Evolutionary conservation across 495 filamentous ascomycete species (phyloP).

Genomic region (Podospora sp.): DNA sequence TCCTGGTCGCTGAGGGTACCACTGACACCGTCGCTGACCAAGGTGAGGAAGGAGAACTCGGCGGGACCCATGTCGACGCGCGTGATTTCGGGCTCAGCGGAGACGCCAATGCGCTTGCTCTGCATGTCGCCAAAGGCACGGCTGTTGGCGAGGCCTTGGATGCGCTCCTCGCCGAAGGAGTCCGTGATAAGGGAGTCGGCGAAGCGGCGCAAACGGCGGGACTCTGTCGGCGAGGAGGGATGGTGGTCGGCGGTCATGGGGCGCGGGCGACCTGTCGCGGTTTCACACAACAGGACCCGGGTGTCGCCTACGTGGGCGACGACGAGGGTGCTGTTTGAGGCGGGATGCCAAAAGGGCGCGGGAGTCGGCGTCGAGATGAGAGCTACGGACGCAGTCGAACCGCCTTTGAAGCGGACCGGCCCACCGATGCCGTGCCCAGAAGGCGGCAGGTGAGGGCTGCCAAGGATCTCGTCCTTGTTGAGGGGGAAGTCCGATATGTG

Average conservation of each 20-base stretch:
- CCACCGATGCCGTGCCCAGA: constrained; percentile 65
- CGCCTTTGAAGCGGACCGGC: constrained; percentile 79
- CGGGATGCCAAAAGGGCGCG: constrained; percentile 92
- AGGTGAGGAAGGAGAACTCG: constrained; percentile 83
- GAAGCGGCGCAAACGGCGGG: constrained; percentile 79
- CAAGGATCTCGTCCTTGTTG: constrained; percentile 78
- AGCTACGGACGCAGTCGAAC: constrained; percentile 85
- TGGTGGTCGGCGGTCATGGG: constrained; percentile 89
- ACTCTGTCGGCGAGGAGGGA: constrained; percentile 81
- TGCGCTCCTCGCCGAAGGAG: constrained; percentile 95
- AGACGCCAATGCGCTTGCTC: constrained; percentile 89
- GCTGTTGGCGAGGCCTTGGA: constrained; percentile 90
- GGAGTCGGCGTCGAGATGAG: constrained; percentile 90
- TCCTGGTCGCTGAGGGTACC: constrained; percentile 86
- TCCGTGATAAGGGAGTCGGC: constrained; percentile 82
- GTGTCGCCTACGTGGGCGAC: constrained; percentile 94
- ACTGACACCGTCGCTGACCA: constrained; percentile 85
- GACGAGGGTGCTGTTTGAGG: constrained; percentile 77
- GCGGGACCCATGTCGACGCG: constrained; percentile 74
- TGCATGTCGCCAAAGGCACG: constrained; percentile 90
- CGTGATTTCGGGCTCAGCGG: constrained; percentile 85
- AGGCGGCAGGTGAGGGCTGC: constrained; percentile 60
- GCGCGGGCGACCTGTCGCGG: constrained; percentile 70
- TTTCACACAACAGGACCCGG: constrained; percentile 82
- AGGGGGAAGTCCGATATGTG: constrained; percentile 70